Base-by-base conservation (phyloP, 2,329 filamentous ascomycete species). In the Coniella lustricola region DNA sequence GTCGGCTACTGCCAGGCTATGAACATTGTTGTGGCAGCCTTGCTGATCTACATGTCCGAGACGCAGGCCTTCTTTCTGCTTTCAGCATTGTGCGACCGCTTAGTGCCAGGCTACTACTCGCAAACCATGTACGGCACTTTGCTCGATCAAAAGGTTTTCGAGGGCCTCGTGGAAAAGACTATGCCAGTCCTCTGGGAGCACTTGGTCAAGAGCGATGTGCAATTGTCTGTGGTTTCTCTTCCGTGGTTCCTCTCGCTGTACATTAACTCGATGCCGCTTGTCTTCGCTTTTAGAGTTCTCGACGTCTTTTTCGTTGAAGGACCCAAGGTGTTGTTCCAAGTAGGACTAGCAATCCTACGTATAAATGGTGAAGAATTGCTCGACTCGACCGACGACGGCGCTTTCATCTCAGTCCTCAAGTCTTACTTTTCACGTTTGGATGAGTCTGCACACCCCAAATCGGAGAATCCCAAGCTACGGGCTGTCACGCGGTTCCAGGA, bases 101-200 rank as follows among this genome's bases (percentile, higher is more conserved):
- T 98, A 2, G 79, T 97, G 3, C 93, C 93, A 0, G 93, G 93
- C 4, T 98, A 98, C 71, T 98, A 98, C 67, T 97, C 91, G 4
- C 94, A 87, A 16, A 98, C 94, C 56, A 98, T 98, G 93, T 98
- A 98, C 67, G 93, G 93, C 57, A 98, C 93, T 1, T 75, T 98
- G 4, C 77, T 98, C 34, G 93, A 98, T 62, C 93, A 98, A 61
- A 89, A 93, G 57, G 93, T 98, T 13, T 98, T 98, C 60, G 93
- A 98, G 68, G 94, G 87, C 2, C 75, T 98, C 3, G 93, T 98
- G n/a, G 93, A 98, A 66, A 93, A 89, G 70, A 98, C 93, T 1
- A 97, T 98, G 90, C 93, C 93, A 1, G 85, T 98, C 50, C 77
- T 98, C 14, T 98, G 93, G 90, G 91, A 97, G 18, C 93, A 98